Conservation (phyloP, 495 filamentous ascomycete species). For the Neurospora sp. region DNA sequence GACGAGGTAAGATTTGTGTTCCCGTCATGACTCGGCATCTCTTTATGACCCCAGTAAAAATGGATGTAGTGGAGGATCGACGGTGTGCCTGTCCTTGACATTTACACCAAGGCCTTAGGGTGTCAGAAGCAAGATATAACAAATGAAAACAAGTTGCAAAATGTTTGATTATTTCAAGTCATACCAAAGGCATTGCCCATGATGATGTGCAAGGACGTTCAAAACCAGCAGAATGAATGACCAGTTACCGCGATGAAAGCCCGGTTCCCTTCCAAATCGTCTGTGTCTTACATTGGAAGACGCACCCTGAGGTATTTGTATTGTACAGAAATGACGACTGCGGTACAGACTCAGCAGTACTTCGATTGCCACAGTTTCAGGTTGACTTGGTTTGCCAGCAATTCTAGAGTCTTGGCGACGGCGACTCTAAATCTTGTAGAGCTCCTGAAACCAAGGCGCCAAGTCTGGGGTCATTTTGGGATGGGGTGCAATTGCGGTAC, state of each 20-base stretch:
- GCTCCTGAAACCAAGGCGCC: not conserved
- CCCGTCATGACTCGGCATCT: not conserved
- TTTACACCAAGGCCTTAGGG: not conserved
- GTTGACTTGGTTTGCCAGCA: not conserved
- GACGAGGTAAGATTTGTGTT: not conserved
- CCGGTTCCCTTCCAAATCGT: not conserved
- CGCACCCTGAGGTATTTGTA: not conserved
- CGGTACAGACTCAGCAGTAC: not conserved
- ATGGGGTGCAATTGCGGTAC: not conserved
- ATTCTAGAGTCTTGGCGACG: not conserved
- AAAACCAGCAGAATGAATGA: not conserved
- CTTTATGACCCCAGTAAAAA: not conserved
- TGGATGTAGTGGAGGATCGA: not conserved
- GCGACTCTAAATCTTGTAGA: not conserved
- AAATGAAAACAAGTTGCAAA: not conserved
- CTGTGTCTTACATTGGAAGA: not conserved
- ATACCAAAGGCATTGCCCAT: not conserved
- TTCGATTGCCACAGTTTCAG: not conserved
- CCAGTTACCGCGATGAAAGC: not conserved
- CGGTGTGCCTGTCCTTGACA: not conserved
- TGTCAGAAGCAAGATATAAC: not conserved
- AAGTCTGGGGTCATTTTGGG: not conserved
- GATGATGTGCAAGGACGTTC: not conserved
- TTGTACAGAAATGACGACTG: not conserved
- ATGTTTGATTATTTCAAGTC: not conserved